Conservation (phyloP, 768 basidiomycete species). For the Porpolomopsis calyptriformis region DNA sequence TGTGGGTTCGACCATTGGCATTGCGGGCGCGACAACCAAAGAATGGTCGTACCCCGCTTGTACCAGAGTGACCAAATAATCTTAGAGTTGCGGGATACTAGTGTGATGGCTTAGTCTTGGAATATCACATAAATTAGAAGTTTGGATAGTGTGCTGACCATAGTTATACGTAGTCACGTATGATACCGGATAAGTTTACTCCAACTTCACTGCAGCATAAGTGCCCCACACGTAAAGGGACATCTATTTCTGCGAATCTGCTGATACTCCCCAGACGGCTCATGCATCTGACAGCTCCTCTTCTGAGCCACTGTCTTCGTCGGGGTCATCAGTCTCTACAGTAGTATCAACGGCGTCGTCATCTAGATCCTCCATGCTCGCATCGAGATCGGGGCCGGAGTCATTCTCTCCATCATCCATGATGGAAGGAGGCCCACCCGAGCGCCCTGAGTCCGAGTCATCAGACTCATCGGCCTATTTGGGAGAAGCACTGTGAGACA, state of each 20-base stretch:
- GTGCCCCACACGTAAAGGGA: neutral
- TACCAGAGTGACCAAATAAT: neutral
- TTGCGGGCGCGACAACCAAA: slow-evolving; percentile 27
- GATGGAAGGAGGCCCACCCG: slow-evolving; percentile 30
- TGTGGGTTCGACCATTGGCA: slow-evolving; percentile 75
- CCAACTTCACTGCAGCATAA: neutral
- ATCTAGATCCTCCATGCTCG: slow-evolving; percentile 50
- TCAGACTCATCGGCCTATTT: slow-evolving; percentile 38
- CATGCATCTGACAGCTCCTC: slow-evolving; percentile 33
- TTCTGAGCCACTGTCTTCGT: slow-evolving; percentile 40
- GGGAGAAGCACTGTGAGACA: neutral
- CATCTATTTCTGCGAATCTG: neutral
- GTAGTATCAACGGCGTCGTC: slow-evolving; percentile 32
- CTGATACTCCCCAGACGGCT: neutral
- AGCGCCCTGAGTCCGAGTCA: slow-evolving; percentile 34
- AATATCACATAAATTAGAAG: too few relatives aligned
- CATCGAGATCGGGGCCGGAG: slow-evolving; percentile 46
- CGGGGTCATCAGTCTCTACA: slow-evolving; percentile 30
- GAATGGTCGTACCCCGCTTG: slow-evolving; percentile 4
- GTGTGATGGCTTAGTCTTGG: too few relatives aligned
- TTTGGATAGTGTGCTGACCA: too few relatives aligned
- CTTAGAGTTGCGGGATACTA: neutral
- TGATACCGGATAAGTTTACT: too few relatives aligned
- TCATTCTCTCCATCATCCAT: slow-evolving; percentile 40
- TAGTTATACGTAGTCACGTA: too few relatives aligned